Percentiles rank a stretch among this genome's conserved stretches.
Conservation (phyloP, 2,329 filamentous ascomycete species). For the Phaeosphaeria sp. region DNA sequence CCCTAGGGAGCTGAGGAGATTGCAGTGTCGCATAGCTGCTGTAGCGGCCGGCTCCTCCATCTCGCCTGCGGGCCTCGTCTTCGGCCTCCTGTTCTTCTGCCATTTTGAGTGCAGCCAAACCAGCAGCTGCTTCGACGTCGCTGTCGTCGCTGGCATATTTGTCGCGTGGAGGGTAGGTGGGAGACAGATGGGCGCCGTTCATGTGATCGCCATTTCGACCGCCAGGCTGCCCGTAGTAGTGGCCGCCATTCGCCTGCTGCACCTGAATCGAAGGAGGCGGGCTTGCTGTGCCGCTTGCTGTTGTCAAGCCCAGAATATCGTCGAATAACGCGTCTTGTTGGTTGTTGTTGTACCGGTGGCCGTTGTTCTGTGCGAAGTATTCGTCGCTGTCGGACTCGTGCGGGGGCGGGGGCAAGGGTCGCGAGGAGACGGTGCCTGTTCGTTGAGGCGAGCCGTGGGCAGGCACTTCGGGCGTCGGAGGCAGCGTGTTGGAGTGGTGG, state of each 20-base stretch:
- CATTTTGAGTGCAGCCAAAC: slow-evolving; percentile 81
- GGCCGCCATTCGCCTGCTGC: slow-evolving; percentile 42
- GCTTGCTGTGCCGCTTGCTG: slow-evolving; percentile 16
- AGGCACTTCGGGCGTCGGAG: slow-evolving; percentile 60
- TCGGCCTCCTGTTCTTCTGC: slow-evolving; percentile 78
- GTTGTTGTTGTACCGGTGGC: slow-evolving; percentile 42
- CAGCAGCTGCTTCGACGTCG: slow-evolving; percentile 85
- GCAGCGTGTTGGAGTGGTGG: slow-evolving; percentile 48
- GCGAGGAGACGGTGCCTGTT: slow-evolving; percentile 61
- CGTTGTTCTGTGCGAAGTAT: slow-evolving; percentile 47
- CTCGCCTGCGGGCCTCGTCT: slow-evolving; percentile 65
- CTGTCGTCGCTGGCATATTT: slow-evolving; percentile 70
- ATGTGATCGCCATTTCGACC: slow-evolving; percentile 47
- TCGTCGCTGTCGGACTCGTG: slow-evolving; percentile 57
- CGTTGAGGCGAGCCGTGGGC: slow-evolving; percentile 57
- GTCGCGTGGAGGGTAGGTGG: slow-evolving; percentile 33
- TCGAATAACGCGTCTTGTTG: slow-evolving; percentile 66
- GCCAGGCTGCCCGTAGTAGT: slow-evolving; percentile 36
- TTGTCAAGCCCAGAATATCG: slow-evolving; percentile 61
- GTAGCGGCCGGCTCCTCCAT: slow-evolving; percentile 62
- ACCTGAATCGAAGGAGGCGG: slow-evolving; percentile 48
- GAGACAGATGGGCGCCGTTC: slow-evolving; percentile 57
- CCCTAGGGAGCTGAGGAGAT: slow-evolving; percentile 51
- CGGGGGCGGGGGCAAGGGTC: slow-evolving; percentile 67
- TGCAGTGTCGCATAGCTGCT: slow-evolving; percentile 54